These are phyloP conservation scores for Cyamopsis tetragonoloba DNA, from an alignment of 306 rosid species.

Conservation along the genomic window DNA sequence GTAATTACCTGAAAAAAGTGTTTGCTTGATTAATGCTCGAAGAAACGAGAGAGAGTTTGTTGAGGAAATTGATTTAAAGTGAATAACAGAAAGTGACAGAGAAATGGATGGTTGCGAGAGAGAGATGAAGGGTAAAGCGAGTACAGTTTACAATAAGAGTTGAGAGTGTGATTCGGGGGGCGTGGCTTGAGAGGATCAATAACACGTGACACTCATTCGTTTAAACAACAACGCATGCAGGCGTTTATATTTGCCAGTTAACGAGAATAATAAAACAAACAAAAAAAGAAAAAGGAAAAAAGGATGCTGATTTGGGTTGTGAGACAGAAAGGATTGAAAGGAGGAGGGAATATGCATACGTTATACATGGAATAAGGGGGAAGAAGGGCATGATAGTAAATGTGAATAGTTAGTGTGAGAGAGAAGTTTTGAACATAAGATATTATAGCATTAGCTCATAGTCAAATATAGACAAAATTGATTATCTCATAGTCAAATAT, in stretches of 20 bases:
- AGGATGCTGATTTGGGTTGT: not conserved
- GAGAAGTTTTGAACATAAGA: not conserved
- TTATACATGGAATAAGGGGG: conserved; percentile 36
- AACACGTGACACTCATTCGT: conserved; percentile 17
- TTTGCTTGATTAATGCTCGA: not conserved
- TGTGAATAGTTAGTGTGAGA: not conserved
- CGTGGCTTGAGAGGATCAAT: not conserved
- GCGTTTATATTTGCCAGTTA: not conserved
- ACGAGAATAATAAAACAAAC: no score
- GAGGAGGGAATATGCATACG: conserved; percentile 26
- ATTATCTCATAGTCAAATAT: no score
- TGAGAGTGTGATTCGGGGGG: not conserved
- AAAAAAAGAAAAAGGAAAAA: conserved; percentile 9
- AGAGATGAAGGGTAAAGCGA: not conserved
- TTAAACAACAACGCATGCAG: not conserved
- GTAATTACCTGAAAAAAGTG: not conserved
- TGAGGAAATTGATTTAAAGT: no score
- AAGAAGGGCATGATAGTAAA: not conserved
- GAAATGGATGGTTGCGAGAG: conserved; percentile 1
- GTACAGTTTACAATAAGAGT: not conserved
- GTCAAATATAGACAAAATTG: no score
- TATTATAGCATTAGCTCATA: no score
- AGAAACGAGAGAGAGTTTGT: not conserved
- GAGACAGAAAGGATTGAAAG: not conserved
- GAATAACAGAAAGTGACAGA: no score